Conservation (phyloP, 257 asterid species). For the Nyctanthes arbortristis region DNA sequence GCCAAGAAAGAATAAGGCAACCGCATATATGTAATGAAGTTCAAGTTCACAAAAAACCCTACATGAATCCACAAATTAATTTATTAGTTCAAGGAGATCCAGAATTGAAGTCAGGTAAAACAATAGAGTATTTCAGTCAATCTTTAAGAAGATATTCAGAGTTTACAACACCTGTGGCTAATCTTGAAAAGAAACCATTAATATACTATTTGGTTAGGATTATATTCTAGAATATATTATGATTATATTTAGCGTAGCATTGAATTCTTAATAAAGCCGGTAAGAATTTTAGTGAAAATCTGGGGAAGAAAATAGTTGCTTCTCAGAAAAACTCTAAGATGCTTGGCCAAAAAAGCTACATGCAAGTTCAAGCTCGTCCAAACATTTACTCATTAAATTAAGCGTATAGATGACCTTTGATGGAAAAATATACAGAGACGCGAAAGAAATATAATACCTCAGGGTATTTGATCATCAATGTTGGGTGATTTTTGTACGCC, state of each 20-base stretch:
- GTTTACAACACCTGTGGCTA: too few species aligned
- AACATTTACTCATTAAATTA: conserved; percentile 5
- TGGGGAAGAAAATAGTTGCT: not conserved
- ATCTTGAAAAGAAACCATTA: too few species aligned
- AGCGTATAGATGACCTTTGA: conserved; percentile 12
- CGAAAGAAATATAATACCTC: conserved; percentile 57
- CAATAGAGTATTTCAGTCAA: not conserved
- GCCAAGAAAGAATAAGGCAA: conserved; percentile 30
- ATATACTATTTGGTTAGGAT: too few species aligned
- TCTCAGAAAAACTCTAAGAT: not conserved
- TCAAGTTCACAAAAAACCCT: not conserved
- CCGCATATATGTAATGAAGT: conserved; percentile 6
- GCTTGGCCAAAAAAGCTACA: too few species aligned
- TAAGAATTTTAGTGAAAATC: too few species aligned
- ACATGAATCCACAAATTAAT: conserved; percentile 7
- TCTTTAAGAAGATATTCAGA: not conserved
- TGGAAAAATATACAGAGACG: conserved; percentile 17
- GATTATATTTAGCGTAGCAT: too few species aligned
- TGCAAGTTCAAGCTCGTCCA: not conserved
- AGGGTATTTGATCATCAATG: conserved; percentile 81
- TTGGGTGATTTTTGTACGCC: conserved; percentile 97
- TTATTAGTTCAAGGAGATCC: conserved; percentile 14
- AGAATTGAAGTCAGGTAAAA: conserved; percentile 9
- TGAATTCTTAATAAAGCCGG: too few species aligned
- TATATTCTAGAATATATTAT: too few species aligned